Percentiles rank a stretch among this genome's conserved stretches.
Evolutionary conservation across 2,329 filamentous ascomycete species (phyloP).

Genomic region (Penicillium sp.): DNA sequence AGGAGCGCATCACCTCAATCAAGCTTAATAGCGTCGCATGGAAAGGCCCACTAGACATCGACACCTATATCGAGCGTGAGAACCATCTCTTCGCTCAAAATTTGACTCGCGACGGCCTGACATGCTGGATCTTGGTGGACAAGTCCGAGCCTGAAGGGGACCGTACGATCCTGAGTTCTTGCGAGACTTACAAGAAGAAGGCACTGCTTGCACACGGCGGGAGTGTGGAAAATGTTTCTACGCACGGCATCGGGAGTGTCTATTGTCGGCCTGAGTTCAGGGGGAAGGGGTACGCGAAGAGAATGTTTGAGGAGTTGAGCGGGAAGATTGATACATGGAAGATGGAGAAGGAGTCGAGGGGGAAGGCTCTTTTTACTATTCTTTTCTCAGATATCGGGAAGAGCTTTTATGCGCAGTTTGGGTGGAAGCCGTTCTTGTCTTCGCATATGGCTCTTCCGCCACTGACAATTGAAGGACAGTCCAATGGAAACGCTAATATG

Average conservation of each 20-base stretch:
- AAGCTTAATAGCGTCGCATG: conserved; percentile 58
- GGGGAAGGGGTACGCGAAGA: conserved; percentile 72
- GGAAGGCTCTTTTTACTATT: conserved; percentile 66
- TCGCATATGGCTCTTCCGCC: conserved; percentile 66
- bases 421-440: conserved; percentile 75
- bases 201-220: conserved; percentile 50
- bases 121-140: conserved; percentile 62
- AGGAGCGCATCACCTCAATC: conserved; percentile 55
- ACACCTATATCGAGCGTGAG: conserved; percentile 61
- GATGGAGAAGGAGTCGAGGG: conserved; percentile 41
- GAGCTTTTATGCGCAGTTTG: conserved; percentile 72
- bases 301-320: conserved; percentile 71
- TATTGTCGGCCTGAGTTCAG: conserved; percentile 68
- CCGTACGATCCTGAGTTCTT: conserved; percentile 56
- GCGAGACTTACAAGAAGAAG: conserved; percentile 54
- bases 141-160: conserved; percentile 36
- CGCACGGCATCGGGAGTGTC: conserved; percentile 79
- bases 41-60: conserved; percentile 56
- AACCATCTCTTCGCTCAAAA: conserved; percentile 51
- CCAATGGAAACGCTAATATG: conserved; percentile 6
- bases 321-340: conserved; percentile 55
- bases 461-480: conserved; percentile 24
- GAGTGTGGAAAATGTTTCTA: conserved; percentile 56
- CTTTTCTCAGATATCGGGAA: conserved; percentile 87
- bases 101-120: conserved; percentile 57